These are phyloP conservation scores for Suhomyces taliae DNA, from an alignment of 1,139 yeast genomes.

Conservation along the genomic window DNA sequence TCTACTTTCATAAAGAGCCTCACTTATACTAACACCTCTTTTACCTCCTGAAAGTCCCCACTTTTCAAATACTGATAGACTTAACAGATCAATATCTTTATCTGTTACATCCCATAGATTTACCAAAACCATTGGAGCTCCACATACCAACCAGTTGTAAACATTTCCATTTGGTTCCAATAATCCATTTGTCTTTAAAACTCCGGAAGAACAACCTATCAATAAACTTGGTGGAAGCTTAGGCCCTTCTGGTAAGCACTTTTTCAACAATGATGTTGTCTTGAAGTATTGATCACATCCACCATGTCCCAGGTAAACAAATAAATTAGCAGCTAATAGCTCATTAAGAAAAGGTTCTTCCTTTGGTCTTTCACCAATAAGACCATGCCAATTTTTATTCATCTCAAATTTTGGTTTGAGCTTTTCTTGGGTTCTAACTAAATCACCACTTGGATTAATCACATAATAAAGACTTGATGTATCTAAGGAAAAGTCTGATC, in stretches of 20 bases:
- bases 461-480: slow-evolving; percentile 50
- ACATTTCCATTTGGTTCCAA: slow-evolving; percentile 78
- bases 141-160: slow-evolving; percentile 72
- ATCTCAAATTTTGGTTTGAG: slow-evolving; percentile 49
- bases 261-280: slow-evolving; percentile 27
- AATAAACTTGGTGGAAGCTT: slow-evolving; percentile 68
- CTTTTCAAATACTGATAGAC: slow-evolving; percentile 53
- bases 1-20: slow-evolving; percentile 58
- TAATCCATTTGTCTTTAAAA: slow-evolving; percentile 56
- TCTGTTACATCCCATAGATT: slow-evolving; percentile 98
- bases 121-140: slow-evolving; percentile 79
- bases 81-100: slow-evolving; percentile 85
- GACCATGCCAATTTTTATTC: slow-evolving; percentile 53
- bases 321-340: slow-evolving; percentile 49
- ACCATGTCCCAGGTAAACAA: slow-evolving; percentile 90
- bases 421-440: slow-evolving; percentile 62
- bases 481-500: slow-evolving; percentile 8
- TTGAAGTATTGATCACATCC: slow-evolving; percentile 86
- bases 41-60: slow-evolving; percentile 54
- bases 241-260: slow-evolving; percentile 18
- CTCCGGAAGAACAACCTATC: slow-evolving; percentile 92
- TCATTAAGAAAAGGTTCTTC: slow-evolving; percentile 41
- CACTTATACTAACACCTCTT: slow-evolving; percentile 31
- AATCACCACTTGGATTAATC: slow-evolving; percentile 81
- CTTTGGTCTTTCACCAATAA: slow-evolving; percentile 54